Evolutionary conservation across 805 yeast species (phyloP), one percentile per base, ranked within the genome.

Genomic region (Candida nonsorbophila): DNA sequence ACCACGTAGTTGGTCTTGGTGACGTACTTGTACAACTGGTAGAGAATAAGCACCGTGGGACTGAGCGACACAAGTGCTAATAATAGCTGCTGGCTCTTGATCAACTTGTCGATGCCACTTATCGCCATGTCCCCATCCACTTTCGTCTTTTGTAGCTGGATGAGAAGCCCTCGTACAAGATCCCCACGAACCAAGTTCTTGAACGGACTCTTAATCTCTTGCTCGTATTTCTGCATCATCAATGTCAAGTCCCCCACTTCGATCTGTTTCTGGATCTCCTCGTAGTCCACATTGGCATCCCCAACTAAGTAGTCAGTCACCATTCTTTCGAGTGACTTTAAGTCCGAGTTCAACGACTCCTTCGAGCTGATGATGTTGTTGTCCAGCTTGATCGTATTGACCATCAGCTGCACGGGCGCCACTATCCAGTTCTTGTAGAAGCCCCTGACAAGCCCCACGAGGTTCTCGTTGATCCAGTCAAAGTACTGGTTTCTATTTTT

Each of bases 81-180:
- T n/a, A 92, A 92, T 31, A 90, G 70, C 51, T 92, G 95, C 58
- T 90, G 98, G 28, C 92, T 80, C 53, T 86, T 82, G 25, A 92
- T 68, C 41, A 90, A 62, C 49, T 84, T 80, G 55, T 92, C 97
- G 38, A 92, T 88, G 6, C 97, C 97, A 42, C 72, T 75, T 37
- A 90, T 72, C 0, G 96, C 97, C 4, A 87, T 62, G 20, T 84
- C 87, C 6, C 95, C 95, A 52, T 90, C 98, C 5, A 92, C 97
- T 55, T 90, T 90, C 8, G 95, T 81, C 57, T 92, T 90, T 53
- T 90, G 98, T n/a, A 92, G 66, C 54, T 92, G 97, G 38, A 90
- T 88, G 46, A 92, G 59, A 25, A 92, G 53, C 10, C 88, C 77
- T 31, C 95, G 69, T 6, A 87, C 55, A 40, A 90, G 67, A 33